phyloP scores from a whole-genome alignment of 345 rosid species.

The Dimocarpus longan region DNA sequence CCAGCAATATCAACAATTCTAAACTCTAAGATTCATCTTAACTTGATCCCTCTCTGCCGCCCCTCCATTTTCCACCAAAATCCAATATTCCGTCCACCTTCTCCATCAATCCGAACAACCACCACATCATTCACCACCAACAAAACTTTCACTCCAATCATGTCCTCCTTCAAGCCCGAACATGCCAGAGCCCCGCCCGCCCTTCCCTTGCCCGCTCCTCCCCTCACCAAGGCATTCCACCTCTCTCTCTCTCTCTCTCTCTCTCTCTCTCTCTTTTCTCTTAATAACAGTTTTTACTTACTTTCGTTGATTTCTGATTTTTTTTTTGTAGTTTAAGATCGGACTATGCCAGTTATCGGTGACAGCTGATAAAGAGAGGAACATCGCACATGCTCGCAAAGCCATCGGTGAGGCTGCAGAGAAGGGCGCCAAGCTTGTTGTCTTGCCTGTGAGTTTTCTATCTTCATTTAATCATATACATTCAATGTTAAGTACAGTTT shows the following conservation, averaged over 20 bases:
- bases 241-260: neutral
- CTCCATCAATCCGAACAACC: constrained; percentile 16
- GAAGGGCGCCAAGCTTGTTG: constrained; percentile 76
- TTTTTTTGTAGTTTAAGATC: constrained; percentile 61
- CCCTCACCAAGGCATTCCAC: constrained; percentile 55
- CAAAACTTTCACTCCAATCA: constrained; percentile 33
- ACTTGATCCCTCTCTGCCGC: constrained; percentile 27
- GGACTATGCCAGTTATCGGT: constrained; percentile 83
- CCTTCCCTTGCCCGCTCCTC: constrained; percentile 71
- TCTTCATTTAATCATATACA: neutral
- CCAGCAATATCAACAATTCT: constrained; percentile 48
- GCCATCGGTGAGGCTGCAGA: constrained; percentile 75
- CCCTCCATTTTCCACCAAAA: constrained; percentile 13
- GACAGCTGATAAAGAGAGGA: constrained; percentile 71
- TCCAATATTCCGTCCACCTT: constrained; percentile 14
- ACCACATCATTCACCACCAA: constrained; percentile 5
- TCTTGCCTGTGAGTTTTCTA: constrained; percentile 68
- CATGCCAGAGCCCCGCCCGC: constrained; percentile 81
- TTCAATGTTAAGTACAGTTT: neutral
- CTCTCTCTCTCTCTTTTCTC: neutral
- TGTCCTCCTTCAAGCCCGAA: constrained; percentile 81
- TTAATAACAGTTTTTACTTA: neutral
- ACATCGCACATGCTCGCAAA: constrained; percentile 66
- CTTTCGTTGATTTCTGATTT: constrained; percentile 12
- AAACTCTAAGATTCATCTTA: constrained; percentile 32